phyloP scores from a whole-genome alignment of 2,329 filamentous ascomycete species.

The Cylindrodendrum hubeiense region DNA sequence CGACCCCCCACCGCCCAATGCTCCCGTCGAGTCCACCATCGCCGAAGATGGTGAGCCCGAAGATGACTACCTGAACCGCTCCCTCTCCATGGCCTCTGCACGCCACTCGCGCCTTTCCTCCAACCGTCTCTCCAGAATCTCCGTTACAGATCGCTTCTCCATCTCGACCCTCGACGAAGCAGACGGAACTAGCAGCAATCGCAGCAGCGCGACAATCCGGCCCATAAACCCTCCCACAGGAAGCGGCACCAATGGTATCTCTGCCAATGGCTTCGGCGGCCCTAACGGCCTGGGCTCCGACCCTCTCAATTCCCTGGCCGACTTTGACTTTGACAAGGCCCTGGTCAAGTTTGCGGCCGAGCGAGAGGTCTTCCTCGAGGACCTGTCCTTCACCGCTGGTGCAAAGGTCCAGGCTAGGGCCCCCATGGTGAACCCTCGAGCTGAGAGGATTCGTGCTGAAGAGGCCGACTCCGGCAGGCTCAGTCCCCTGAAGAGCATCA shows the following conservation, averaged over 20 bases:
- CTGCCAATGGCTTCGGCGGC: slow-evolving; percentile 40
- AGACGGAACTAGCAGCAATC: slow-evolving; percentile 71
- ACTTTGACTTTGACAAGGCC: slow-evolving; percentile 94
- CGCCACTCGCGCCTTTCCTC: slow-evolving; percentile 73
- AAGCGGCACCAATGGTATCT: slow-evolving; percentile 38
- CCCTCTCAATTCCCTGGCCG: slow-evolving; percentile 59
- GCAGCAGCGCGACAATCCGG: slow-evolving; percentile 75
- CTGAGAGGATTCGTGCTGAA: slow-evolving; percentile 84
- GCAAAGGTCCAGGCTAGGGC: slow-evolving; percentile 78
- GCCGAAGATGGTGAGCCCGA: slow-evolving; percentile 72
- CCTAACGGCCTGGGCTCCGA: slow-evolving; percentile 47
- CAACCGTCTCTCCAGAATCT: slow-evolving; percentile 68
- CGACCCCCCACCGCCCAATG: slow-evolving; percentile 58
- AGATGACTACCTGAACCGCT: slow-evolving; percentile 50
- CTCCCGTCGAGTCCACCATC: slow-evolving; percentile 68
- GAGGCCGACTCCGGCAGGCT: slow-evolving; percentile 69
- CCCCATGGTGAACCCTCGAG: slow-evolving; percentile 81
- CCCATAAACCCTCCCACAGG: slow-evolving; percentile 52
- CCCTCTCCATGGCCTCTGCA: slow-evolving; percentile 41
- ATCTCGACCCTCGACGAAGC: slow-evolving; percentile 68
- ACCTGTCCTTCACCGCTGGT: slow-evolving; percentile 89
- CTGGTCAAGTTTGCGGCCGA: slow-evolving; percentile 96
- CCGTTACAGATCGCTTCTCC: slow-evolving; percentile 64
- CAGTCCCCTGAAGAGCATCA: slow-evolving; percentile 69
- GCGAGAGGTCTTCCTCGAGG: slow-evolving; percentile 91